Conservation (phyloP, 2,329 filamentous ascomycete genomes). For the Fusarium irregulare region DNA sequence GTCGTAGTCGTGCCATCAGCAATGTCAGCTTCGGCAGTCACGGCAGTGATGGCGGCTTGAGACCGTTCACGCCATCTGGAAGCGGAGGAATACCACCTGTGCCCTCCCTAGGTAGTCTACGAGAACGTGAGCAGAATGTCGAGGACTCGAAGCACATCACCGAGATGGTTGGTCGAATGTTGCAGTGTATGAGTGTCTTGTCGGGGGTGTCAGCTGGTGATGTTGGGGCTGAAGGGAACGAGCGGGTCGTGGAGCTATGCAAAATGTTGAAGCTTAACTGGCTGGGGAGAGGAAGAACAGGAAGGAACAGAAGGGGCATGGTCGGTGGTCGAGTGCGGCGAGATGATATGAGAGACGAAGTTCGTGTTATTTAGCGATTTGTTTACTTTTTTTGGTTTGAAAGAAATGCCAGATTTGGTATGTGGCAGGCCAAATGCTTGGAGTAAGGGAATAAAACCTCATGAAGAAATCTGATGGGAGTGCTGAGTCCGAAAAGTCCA, state of each 20-base stretch:
- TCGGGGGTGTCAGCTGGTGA: slow-evolving; percentile 65
- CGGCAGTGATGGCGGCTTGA: slow-evolving; percentile 58
- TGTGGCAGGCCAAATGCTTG: background rate
- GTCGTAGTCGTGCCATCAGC: slow-evolving; percentile 82
- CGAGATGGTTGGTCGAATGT: slow-evolving; percentile 92
- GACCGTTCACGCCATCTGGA: slow-evolving; percentile 63
- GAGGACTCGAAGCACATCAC: slow-evolving; percentile 84
- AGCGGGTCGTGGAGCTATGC: slow-evolving; percentile 84
- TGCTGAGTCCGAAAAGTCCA: background rate
- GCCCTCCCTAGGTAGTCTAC: slow-evolving; percentile 55
- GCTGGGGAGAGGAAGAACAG: slow-evolving; percentile 90
- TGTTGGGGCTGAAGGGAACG: slow-evolving; percentile 76
- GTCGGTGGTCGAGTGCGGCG: slow-evolving; percentile 74
- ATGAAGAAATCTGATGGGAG: background rate
- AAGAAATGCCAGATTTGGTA: background rate
- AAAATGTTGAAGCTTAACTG: slow-evolving; percentile 95
- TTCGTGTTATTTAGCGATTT: slow-evolving; percentile 51
- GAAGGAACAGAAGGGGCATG: slow-evolving; percentile 88
- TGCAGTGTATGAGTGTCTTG: slow-evolving; percentile 94
- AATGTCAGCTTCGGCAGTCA: slow-evolving; percentile 79
- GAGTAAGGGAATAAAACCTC: background rate
- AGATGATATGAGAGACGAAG: slow-evolving; percentile 56
- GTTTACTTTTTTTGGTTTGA: background rate
- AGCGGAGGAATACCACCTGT: slow-evolving; percentile 34
- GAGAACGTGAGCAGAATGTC: slow-evolving; percentile 70